Conservation (phyloP, 768 basidiomycete species). For the Jaapia argillacea region DNA sequence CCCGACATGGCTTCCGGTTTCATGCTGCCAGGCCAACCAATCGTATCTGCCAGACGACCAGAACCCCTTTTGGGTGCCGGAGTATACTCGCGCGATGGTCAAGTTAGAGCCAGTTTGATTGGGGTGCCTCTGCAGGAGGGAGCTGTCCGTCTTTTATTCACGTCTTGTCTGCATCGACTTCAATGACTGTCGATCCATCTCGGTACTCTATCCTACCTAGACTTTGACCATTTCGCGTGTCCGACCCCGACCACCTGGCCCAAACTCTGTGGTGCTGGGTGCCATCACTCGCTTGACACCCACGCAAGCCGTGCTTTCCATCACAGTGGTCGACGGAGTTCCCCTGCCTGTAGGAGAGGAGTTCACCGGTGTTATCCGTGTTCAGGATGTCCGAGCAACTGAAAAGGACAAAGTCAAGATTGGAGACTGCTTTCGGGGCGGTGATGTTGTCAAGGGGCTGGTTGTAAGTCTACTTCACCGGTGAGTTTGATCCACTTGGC, state of each 20-base stretch:
- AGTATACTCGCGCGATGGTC: conserved; percentile 52
- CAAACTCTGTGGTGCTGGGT: conserved; percentile 74
- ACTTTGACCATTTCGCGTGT: conserved; percentile 52
- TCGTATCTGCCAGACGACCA: conserved; percentile 45
- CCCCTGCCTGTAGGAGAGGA: conserved; percentile 80
- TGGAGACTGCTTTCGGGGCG: conserved; percentile 84
- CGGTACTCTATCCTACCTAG: conserved; percentile 23
- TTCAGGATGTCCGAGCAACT: conserved; percentile 82
- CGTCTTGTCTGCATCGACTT: conserved; percentile 9
- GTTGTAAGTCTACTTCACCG: conserved; percentile 46
- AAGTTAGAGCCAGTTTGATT: conserved; percentile 59
- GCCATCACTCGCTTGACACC: conserved; percentile 78
- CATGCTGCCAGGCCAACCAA: conserved; percentile 74
- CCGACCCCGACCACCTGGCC: conserved; percentile 63
- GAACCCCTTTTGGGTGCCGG: conserved; percentile 53
- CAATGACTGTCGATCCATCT: conserved; percentile 12
- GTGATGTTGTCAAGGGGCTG: conserved; percentile 80
- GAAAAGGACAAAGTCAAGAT: conserved; percentile 88
- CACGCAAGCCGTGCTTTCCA: conserved; percentile 71
- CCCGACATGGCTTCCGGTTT: conserved; percentile 20
- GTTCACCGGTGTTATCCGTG: conserved; percentile 80
- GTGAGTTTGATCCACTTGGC: not conserved
- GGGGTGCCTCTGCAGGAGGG: conserved; percentile 53
- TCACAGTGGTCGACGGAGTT: conserved; percentile 79
- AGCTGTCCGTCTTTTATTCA: conserved; percentile 46